Base-by-base conservation (phyloP, 208 protist species). In the Leptomonas pyrrhocoris region DNA sequence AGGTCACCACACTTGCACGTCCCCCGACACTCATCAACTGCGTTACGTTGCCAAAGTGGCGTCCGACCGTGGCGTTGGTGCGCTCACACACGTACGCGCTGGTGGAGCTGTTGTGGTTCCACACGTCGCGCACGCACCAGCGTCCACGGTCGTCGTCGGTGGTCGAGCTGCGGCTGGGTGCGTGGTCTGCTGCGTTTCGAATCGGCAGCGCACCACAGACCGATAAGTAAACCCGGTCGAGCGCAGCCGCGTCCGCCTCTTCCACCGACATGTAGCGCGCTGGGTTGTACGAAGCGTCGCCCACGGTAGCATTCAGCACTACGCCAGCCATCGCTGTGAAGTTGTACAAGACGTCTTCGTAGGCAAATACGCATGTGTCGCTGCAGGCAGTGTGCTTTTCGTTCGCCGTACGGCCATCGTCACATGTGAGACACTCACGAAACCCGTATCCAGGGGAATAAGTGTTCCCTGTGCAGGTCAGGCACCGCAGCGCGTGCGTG, bases 1-100 rank as follows among this genome's bases (percentile, higher is more conserved):
- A 42, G 8, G 59, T 53, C 7, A 53, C 21, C 16, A 64, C 4
- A 19, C 25, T 16, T 2, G 7, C 45, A 9, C 6, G 5, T 18
- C 45, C 59, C 11, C 9, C 45, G 11, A 2, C 59, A n/a, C 28
- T n/a, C 11, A 11, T 18, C 11, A 60, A 18, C 3, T 42, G 18
- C 9, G 23, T 1, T 34, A 56, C 45, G 56, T 42, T 34, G 46
- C 56, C 56, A 30, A 57, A 72, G 34, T 64, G 56, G 19, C 36
- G 34, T 0, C 66, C 66, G 11, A 1, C 13, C 5, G 46, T 55
- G 13, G 45, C 34, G 25, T 45, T 58, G 19, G 36, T 55, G 23
- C 66, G 56, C 56, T 72, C 42, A 25, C 66, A 72, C 43, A 48
- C 43, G 27, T 64, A 64, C 40, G 66, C 66, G 46, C 51, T 64